These are phyloP conservation scores for Malbranchea cinnamomea DNA, from an alignment of 2,329 filamentous ascomycete species.

Conservation along the genomic window DNA sequence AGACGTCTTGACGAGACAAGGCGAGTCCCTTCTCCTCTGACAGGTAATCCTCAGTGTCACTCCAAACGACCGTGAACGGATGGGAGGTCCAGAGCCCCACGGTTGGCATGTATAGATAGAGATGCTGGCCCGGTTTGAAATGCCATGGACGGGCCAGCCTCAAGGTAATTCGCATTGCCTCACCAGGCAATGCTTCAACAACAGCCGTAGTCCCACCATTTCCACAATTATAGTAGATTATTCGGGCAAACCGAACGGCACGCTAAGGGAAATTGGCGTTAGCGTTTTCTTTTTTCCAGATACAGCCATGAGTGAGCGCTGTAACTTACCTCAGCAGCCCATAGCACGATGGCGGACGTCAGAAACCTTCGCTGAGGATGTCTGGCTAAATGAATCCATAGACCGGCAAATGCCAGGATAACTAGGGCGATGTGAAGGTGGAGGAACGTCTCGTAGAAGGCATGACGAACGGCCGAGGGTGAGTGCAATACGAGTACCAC, in stretches of 20 bases:
- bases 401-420: constrained; percentile 49
- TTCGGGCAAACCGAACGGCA: constrained; percentile 44
- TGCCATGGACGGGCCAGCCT: constrained; percentile 51
- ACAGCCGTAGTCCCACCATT: constrained; percentile 47
- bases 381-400: constrained; percentile 63
- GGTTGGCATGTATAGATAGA: constrained; percentile 56
- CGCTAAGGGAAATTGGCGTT: too few species aligned
- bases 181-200: constrained; percentile 54
- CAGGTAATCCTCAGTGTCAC: constrained; percentile 39
- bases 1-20: constrained; percentile 37
- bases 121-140: constrained; percentile 56
- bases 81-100: constrained; percentile 58
- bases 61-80: constrained; percentile 67
- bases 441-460: constrained; percentile 95
- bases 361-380: constrained; percentile 57
- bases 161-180: constrained; percentile 55
- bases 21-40: constrained; percentile 26
- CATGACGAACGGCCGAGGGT: constrained; percentile 69
- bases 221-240: constrained; percentile 50
- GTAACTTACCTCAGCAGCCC: constrained; percentile 47
- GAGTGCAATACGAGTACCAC: constrained; percentile 53
- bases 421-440: constrained; percentile 69
- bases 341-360: constrained; percentile 58
- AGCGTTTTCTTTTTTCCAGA: too few species aligned
- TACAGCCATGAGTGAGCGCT: too few species aligned